phyloP scores from a whole-genome alignment of 352 stramenopile genomes.

The Phytopythium aichiense region DNA sequence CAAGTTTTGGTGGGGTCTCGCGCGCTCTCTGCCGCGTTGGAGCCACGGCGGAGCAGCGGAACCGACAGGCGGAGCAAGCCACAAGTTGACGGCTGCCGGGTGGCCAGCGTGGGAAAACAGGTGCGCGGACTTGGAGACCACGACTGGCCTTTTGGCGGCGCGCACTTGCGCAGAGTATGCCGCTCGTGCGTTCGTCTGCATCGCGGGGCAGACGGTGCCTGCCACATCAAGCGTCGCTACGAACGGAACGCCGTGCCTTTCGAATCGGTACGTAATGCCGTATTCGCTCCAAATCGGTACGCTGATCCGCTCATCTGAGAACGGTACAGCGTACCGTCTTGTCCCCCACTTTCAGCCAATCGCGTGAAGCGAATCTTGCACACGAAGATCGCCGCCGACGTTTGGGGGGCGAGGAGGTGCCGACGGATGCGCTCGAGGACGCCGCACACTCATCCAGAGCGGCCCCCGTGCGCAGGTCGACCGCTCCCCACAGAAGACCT shows the following conservation, averaged over 20 bases:
- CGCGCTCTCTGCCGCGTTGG: too few species aligned
- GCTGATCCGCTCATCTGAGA: background rate
- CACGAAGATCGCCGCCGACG: background rate
- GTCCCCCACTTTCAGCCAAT: background rate
- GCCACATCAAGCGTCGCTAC: background rate
- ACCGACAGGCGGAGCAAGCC: background rate
- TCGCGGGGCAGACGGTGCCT: background rate
- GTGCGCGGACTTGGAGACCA: background rate
- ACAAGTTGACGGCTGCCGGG: background rate
- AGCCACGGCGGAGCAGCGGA: background rate
- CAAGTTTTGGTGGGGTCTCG: too few species aligned
- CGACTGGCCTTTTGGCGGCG: background rate
- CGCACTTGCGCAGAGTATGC: background rate
- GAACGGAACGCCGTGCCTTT: background rate
- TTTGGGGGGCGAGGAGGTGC: background rate
- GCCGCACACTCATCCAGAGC: conserved; percentile 1
- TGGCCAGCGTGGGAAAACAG: background rate
- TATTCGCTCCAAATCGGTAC: background rate
- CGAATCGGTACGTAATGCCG: background rate
- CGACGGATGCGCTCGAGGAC: background rate
- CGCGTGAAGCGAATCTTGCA: background rate
- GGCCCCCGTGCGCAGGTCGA: background rate
- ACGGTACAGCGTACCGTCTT: background rate
- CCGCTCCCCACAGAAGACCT: background rate
- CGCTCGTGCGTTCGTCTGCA: background rate